Evolutionary conservation across 805 yeast genomes (phyloP), one percentile per base, ranked within the genome.

Genomic region (Monosporozyma aerobia): DNA sequence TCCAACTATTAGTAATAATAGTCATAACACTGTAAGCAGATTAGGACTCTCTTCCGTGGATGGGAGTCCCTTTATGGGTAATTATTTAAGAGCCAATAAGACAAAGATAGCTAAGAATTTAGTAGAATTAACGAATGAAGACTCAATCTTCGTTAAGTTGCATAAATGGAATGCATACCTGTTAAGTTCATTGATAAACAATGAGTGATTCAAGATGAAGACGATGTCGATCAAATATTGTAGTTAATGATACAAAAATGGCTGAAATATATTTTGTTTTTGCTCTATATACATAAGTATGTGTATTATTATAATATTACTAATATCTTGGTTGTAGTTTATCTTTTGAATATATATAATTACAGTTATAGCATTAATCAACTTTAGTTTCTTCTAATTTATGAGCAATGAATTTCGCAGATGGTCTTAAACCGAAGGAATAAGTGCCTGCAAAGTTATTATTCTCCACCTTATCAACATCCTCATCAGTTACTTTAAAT

Each of bases 371-470:
- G 23, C 25, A 40, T 19, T 19, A 40, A 46, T 32, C 25, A 19
- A n/a, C 33, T 29, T 37, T 29, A 37, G 41, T 22, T 32, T 13
- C 25, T 9, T 25, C 43, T 22, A 65, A 55, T 63, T 77, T 80
- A 78, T 79, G 81, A 2, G 88, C 87, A 63, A 89, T 67, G 63
- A 86, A 90, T 62, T 76, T 76, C 3, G 90, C 88, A 50, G 87
- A 79, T 62, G 89, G 95, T 2, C 94, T 51, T 62, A 75, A 50
- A 6, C 68, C 68, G 13, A 60, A 43, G 5, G 59, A 58, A 48
- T 58, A 63, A 2, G 69, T 54, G 8, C 60, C 61, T 9, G 45
- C 57, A 10, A 58, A 57, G 9, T 54, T 62, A 29, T 52, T 55
- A 25, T 53, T 55, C 25, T 59, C 65, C 14, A 54, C 58, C 14